These are phyloP conservation scores for Puccinia triticina DNA, from an alignment of 1,284 basidiomycete genomes.

Conservation along the genomic window DNA sequence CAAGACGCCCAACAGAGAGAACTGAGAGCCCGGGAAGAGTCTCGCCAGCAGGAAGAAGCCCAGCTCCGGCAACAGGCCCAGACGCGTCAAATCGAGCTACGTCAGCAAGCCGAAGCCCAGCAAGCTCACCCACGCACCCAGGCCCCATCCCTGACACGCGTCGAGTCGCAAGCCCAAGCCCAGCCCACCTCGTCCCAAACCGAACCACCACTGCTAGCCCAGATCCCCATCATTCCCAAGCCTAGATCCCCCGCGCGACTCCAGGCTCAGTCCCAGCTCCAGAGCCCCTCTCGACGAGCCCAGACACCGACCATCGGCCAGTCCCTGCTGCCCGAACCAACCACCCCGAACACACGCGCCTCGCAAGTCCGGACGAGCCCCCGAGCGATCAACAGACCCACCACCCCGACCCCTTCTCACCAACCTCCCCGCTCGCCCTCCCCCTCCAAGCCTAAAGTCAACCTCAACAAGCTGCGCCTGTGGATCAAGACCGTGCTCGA, in stretches of 20 bases:
- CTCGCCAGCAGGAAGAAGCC: constrained; percentile 6
- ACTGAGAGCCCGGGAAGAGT: background rate
- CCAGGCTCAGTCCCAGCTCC: constrained; percentile 3
- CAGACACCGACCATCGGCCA: background rate
- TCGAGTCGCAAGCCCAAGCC: background rate
- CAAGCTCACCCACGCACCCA: constrained; percentile 30
- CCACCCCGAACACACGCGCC: background rate
- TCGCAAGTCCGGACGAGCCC: background rate
- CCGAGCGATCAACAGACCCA: background rate
- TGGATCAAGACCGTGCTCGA: constrained; percentile 32
- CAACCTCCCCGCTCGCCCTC: background rate
- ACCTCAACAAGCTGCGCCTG: constrained; percentile 8
- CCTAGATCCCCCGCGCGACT: constrained; percentile 10
- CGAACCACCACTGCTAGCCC: background rate
- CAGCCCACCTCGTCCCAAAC: background rate
- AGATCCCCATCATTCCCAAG: background rate
- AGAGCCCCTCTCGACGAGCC: constrained; percentile 2
- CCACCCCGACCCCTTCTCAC: background rate
- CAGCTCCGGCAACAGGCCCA: constrained; percentile 21
- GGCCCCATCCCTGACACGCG: background rate
- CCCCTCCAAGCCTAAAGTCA: background rate
- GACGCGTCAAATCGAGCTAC: constrained; percentile 9
- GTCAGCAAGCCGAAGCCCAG: constrained; percentile 9
- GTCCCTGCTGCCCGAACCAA: background rate
- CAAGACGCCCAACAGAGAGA: background rate